Evolutionary conservation across 306 rosid species (phyloP), one percentile per base, ranked within the genome.

Genomic region (Dalbergia cochinchinensis): DNA sequence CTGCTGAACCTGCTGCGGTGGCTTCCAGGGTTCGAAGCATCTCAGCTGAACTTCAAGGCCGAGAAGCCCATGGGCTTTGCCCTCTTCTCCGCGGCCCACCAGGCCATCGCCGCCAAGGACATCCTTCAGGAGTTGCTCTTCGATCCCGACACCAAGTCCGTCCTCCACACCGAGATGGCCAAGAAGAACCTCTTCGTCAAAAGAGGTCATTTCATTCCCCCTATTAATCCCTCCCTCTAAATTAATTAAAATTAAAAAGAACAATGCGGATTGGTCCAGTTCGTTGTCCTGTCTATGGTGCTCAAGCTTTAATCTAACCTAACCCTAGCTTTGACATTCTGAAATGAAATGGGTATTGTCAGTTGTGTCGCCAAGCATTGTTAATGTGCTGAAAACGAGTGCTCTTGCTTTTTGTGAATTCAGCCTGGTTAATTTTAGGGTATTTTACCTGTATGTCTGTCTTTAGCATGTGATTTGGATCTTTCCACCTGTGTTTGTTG

Each of bases 41-140:
- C 99, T 22, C 99, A 96, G 57, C 86, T 93, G 0, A 96, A 96
- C 81, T 86, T 88, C 75, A 96, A 96, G 84, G 99, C 97, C 6
- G 99, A 96, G 55, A 96, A 96, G 73, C 99, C 99, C 10, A 96
- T 96, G 97, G 97, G 99, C 19, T 96, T 96, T 45, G 99, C 98
- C 15, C 97, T 96, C 11, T 96, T 96, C 77, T 73, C 87, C 48
- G 22, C 90, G 2, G 85, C 92, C 3, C 99, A 89, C 69, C 88
- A 89, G 59, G 99, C 99, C 7, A 51, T 93, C 72, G 90, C 93
- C 4, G 99, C 98, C 11, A 96, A 90, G 84, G 96, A 96, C 9
- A 88, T 92, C 67, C 94, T 96, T 18, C 99, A 96, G 90, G 94
- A 92, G 18, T 87, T 93, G 99, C 91, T 93, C 71, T 96, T 96